These are phyloP conservation scores for Teratosphaeria nubilosa DNA, from an alignment of 2,329 filamentous ascomycete genomes.

Conservation along the genomic window DNA sequence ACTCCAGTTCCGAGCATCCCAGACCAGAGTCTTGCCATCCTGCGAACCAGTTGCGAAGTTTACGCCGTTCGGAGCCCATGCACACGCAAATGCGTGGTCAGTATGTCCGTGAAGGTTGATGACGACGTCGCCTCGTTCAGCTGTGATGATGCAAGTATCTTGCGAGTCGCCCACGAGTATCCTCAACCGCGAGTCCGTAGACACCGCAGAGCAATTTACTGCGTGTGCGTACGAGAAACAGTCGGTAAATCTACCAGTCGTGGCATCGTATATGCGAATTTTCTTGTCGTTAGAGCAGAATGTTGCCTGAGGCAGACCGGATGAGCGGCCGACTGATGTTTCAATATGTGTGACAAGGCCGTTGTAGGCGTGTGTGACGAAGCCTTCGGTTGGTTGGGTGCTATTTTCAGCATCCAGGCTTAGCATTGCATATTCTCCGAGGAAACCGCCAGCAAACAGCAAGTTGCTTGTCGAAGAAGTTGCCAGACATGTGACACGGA, in stretches of 20 bases:
- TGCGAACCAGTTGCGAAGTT: constrained; percentile 69
- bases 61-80: constrained; percentile 69
- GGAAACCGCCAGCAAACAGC: constrained; percentile 47
- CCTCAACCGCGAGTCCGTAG: constrained; percentile 60
- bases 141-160: constrained; percentile 57
- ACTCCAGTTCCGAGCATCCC: constrained; percentile 64
- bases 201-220: constrained; percentile 64
- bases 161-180: constrained; percentile 61
- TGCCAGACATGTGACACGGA: constrained; percentile 45
- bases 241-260: constrained; percentile 48
- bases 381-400: constrained; percentile 30
- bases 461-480: constrained; percentile 27
- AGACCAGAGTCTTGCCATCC: constrained; percentile 62
- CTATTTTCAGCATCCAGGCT: constrained; percentile 29
- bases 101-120: constrained; percentile 45
- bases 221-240: constrained; percentile 49
- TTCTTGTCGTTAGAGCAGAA: constrained; percentile 50
- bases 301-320: constrained; percentile 39
- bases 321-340: constrained; percentile 37
- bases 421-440: constrained; percentile 46
- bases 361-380: constrained; percentile 40
- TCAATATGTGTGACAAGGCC: constrained; percentile 52
- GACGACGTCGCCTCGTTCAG: constrained; percentile 47
- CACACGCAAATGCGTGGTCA: constrained; percentile 67
- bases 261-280: constrained; percentile 45